A percentile compares a stretch with the other conserved stretches of the same genome.
These are phyloP conservation scores for Raffaelea ambrosiae DNA, from an alignment of 2,329 filamentous ascomycete genomes.

Conservation along the genomic window DNA sequence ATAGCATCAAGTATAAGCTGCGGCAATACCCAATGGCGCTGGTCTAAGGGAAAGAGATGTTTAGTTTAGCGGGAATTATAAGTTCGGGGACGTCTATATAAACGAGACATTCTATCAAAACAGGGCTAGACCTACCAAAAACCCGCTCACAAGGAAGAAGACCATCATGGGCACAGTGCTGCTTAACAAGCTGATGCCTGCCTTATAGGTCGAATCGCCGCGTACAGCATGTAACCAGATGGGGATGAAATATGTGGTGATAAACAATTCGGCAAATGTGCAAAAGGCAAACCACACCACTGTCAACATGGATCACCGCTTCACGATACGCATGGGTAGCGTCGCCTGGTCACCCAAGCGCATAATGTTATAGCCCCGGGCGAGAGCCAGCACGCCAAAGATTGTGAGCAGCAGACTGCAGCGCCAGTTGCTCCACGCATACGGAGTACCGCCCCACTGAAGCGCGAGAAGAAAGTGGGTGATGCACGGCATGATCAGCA, in stretches of 20 bases:
- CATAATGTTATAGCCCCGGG: conserved; percentile 39
- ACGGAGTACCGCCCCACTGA: conserved; percentile 46
- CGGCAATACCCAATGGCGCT: too few relatives aligned
- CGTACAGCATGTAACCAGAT: neutral
- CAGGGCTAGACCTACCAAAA: too few relatives aligned
- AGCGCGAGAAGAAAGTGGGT: conserved; percentile 46
- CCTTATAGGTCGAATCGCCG: too few relatives aligned
- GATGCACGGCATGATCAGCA: conserved; percentile 42
- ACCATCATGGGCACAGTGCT: too few relatives aligned
- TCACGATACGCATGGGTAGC: conserved; percentile 30
- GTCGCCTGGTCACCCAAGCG: conserved; percentile 20
- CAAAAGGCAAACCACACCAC: conserved; percentile 24
- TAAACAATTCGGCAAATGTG: conserved; percentile 9
- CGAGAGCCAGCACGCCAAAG: conserved; percentile 31
- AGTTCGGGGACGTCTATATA: too few relatives aligned
- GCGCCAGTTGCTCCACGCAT: conserved; percentile 38
- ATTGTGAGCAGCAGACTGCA: conserved; percentile 44
- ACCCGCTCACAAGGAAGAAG: too few relatives aligned
- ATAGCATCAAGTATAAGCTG: too few relatives aligned
- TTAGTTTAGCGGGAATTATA: too few relatives aligned
- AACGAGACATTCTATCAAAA: too few relatives aligned
- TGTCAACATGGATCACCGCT: conserved; percentile 28
- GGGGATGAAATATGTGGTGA: neutral
- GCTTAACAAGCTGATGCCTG: too few relatives aligned
- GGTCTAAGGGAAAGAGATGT: too few relatives aligned